Percentiles rank a stretch among this genome's conserved stretches.
Evolutionary conservation across 345 rosid species (phyloP).

Genomic region (Kandelia obovata): DNA sequence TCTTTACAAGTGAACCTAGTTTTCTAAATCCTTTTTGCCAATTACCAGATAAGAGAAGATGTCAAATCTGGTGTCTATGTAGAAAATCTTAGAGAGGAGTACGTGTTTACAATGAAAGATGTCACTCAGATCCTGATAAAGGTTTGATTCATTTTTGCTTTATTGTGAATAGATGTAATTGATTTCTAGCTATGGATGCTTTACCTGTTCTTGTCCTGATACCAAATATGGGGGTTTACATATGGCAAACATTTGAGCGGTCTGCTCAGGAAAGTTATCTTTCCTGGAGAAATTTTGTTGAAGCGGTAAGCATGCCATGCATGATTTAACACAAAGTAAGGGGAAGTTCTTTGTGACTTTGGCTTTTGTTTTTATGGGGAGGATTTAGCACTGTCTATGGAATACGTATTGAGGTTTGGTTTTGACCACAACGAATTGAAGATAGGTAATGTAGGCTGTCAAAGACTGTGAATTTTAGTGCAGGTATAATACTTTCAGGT

Average conservation of each 20-base stretch:
- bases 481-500: no score
- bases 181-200: slow-evolving; percentile 2
- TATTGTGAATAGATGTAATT: slow-evolving; percentile 7
- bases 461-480: no score
- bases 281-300: no score
- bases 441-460: no score
- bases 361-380: no score
- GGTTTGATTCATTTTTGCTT: slow-evolving; percentile 44
- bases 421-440: no score
- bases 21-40: slow-evolving; percentile 15
- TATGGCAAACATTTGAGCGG: not conserved
- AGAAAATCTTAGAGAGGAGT: slow-evolving; percentile 77
- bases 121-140: slow-evolving; percentile 68
- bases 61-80: slow-evolving; percentile 89
- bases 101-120: slow-evolving; percentile 73
- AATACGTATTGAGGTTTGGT: no score
- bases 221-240: not conserved
- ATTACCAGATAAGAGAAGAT: slow-evolving; percentile 90
- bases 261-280: not conserved
- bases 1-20: slow-evolving; percentile 1
- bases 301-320: not conserved
- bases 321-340: no score
- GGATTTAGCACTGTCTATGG: no score
- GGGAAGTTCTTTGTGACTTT: no score
- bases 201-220: not conserved